phyloP scores from a whole-genome alignment of 1,284 basidiomycete genomes.

The Stereum hirsutum region DNA sequence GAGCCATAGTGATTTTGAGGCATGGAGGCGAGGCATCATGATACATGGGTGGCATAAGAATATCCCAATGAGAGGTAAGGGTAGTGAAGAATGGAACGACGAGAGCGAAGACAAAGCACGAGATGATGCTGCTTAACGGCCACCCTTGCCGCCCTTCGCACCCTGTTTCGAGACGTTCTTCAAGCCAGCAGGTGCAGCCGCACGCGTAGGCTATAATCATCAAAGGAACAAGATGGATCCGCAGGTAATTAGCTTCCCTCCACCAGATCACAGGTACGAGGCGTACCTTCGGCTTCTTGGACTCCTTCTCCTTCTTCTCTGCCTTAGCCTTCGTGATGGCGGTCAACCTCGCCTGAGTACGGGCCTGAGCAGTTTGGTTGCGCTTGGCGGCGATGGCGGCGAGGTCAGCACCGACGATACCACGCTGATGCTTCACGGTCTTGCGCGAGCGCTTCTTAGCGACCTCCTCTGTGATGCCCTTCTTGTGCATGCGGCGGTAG shows the following conservation, averaged over 20 bases:
- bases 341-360: constrained; percentile 72
- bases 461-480: constrained; percentile 98
- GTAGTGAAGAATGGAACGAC: too few species aligned
- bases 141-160: constrained; percentile 85
- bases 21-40: too few species aligned
- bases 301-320: constrained; percentile 95
- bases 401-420: constrained; percentile 95
- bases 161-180: constrained; percentile 79
- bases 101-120: constrained; percentile 10
- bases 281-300: constrained; percentile 76
- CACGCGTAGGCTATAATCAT: constrained; percentile 9
- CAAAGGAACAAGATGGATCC: too few species aligned
- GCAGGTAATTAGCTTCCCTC: too few species aligned
- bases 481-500: constrained; percentile 99
- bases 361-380: constrained; percentile 84
- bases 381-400: constrained; percentile 86
- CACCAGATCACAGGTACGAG: neutral
- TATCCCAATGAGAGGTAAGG: too few species aligned
- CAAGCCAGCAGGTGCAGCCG: constrained; percentile 3
- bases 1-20: too few species aligned
- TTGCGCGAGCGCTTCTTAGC: constrained; percentile 98
- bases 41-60: too few species aligned
- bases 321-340: constrained; percentile 91
- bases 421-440: constrained; percentile 97
- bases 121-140: constrained; percentile 37